Percentiles rank a stretch among this genome's conserved stretches.
These are phyloP conservation scores for Arthrobotrys iridis DNA, from an alignment of 2,329 filamentous ascomycete genomes.

Conservation along the genomic window DNA sequence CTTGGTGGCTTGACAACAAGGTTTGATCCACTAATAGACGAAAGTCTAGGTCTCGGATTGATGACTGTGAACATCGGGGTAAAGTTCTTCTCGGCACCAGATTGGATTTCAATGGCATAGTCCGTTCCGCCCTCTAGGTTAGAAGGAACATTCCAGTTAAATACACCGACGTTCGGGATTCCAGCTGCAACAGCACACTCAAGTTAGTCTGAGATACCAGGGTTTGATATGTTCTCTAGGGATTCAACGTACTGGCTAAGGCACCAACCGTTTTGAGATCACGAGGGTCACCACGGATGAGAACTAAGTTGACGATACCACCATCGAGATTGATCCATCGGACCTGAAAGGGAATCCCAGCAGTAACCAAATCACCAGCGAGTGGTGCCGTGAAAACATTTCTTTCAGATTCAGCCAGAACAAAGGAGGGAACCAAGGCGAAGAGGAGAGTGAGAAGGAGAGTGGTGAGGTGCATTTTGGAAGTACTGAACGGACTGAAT, in stretches of 20 bases:
- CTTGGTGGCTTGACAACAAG: background rate
- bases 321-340: constrained; percentile 50
- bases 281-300: constrained; percentile 55
- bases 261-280: constrained; percentile 50
- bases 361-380: constrained; percentile 41
- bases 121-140: constrained; percentile 46
- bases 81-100: constrained; percentile 54
- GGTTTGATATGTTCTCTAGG: background rate
- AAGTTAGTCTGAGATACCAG: background rate
- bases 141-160: constrained; percentile 55
- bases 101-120: constrained; percentile 57
- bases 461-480: constrained; percentile 45
- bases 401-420: constrained; percentile 11
- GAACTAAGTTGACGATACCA: constrained; percentile 53
- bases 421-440: constrained; percentile 36
- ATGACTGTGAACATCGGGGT: constrained; percentile 56
- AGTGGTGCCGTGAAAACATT: constrained; percentile 48
- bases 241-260: constrained; percentile 55
- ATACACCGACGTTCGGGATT: constrained; percentile 56
- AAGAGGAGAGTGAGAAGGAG: constrained; percentile 39
- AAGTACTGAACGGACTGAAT: background rate
- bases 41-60: background rate
- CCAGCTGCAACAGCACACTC: constrained; percentile 34
- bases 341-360: constrained; percentile 36
- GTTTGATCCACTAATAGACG: background rate